Conservation (phyloP, 768 basidiomycete genomes). For the Zangia roseola region DNA sequence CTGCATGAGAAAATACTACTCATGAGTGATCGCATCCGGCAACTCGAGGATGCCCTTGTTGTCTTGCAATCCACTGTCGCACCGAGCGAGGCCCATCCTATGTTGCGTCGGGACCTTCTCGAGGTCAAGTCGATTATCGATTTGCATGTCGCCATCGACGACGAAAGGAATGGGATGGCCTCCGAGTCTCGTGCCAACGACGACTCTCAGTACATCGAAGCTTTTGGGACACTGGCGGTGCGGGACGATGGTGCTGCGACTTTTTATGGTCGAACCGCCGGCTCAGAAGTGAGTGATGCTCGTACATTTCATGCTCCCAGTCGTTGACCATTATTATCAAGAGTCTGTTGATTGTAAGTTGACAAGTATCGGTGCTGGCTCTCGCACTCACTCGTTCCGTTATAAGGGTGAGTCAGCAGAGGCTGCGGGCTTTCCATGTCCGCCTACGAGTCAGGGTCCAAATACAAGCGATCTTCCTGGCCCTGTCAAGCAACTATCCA, state of each 20-base stretch:
- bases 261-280: constrained; percentile 72
- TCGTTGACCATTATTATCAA: constrained; percentile 19
- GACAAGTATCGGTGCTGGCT: not conserved
- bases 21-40: constrained; percentile 71
- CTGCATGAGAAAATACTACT: constrained; percentile 64
- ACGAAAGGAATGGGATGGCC: constrained; percentile 28
- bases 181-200: constrained; percentile 31
- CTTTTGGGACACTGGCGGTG: constrained; percentile 69
- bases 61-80: constrained; percentile 48
- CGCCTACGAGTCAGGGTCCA: not conserved
- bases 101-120: constrained; percentile 58
- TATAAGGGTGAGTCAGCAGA: constrained; percentile 25
- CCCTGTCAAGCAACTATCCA: constrained; percentile 29
- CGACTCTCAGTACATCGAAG: constrained; percentile 57
- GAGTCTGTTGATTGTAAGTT: constrained; percentile 57
- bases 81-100: constrained; percentile 54
- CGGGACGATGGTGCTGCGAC: constrained; percentile 68
- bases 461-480: constrained; percentile 21
- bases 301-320: constrained; percentile 22
- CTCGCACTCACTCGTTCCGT: not conserved
- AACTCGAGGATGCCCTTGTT: constrained; percentile 65
- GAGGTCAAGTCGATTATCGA: constrained; percentile 71
- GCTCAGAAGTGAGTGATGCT: constrained; percentile 56
- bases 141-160: constrained; percentile 55
- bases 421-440: not conserved